phyloP scores from a whole-genome alignment of 2,329 filamentous ascomycete genomes.

The Chaetomiaceae sp. region DNA sequence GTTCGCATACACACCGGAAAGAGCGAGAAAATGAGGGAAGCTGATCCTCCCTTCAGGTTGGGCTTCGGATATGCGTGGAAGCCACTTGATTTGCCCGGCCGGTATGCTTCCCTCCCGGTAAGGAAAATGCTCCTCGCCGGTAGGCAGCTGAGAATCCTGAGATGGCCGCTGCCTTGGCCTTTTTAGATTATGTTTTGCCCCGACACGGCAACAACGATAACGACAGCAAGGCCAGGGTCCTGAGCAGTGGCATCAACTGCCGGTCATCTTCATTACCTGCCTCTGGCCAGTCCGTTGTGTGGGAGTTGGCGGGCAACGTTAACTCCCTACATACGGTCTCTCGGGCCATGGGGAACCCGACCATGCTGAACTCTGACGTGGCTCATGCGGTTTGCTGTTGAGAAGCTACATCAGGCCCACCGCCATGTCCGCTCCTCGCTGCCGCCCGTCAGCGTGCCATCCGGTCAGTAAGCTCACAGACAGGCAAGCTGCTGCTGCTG shows the following conservation, averaged over 20 bases:
- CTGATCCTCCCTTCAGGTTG: not conserved
- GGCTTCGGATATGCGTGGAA: not conserved
- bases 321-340: not conserved
- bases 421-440: too few species aligned
- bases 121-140: conserved; percentile 5
- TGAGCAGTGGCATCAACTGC: not conserved
- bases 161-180: not conserved
- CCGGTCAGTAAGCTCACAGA: too few species aligned
- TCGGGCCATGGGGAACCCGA: not conserved
- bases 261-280: too few species aligned
- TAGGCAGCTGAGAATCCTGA: conserved; percentile 9
- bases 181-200: conserved; percentile 7
- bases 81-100: not conserved
- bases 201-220: not conserved
- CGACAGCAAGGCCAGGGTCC: too few species aligned
- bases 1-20: not conserved
- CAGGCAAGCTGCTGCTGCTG: too few species aligned
- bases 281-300: not conserved
- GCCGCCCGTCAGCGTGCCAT: too few species aligned
- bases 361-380: conserved; percentile 13
- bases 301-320: too few species aligned
- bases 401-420: not conserved
- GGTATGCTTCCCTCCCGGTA: not conserved
- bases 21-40: not conserved
- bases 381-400: conserved; percentile 2